Evolutionary conservation across 805 yeast genomes (phyloP).

Genomic region (Vanderwaltozyma tropicalis): DNA sequence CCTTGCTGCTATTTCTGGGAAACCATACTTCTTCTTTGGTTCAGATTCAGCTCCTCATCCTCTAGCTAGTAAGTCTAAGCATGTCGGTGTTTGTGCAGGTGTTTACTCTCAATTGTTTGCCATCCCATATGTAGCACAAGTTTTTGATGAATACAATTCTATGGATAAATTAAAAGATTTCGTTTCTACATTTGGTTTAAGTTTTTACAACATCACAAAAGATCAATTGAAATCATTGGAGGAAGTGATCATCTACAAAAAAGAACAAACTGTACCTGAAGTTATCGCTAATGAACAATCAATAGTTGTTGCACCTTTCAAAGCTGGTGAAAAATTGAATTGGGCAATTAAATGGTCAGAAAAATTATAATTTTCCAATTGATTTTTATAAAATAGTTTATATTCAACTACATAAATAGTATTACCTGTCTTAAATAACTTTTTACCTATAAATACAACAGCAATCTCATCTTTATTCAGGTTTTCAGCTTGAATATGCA

Average conservation of each 20-base stretch:
- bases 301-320: slow-evolving; percentile 68
- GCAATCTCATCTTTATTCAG: too few species aligned
- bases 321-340: slow-evolving; percentile 61
- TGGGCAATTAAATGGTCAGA: slow-evolving; percentile 68
- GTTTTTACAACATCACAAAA: slow-evolving; percentile 53
- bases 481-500: too few species aligned
- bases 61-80: slow-evolving; percentile 61
- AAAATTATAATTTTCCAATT: background rate
- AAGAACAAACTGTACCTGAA: slow-evolving; percentile 50
- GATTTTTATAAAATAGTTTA: too few species aligned
- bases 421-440: too few species aligned
- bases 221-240: slow-evolving; percentile 36
- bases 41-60: slow-evolving; percentile 99
- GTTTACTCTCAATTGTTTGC: slow-evolving; percentile 85
- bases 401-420: too few species aligned
- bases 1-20: slow-evolving; percentile 83
- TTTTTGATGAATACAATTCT: slow-evolving; percentile 57
- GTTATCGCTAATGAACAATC: slow-evolving; percentile 35
- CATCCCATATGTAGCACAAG: slow-evolving; percentile 74
- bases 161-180: slow-evolving; percentile 61
- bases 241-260: slow-evolving; percentile 45
- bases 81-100: slow-evolving; percentile 92
- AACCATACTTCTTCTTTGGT: slow-evolving; percentile 90
- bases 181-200: slow-evolving; percentile 63
- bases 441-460: too few species aligned